Conservation (phyloP, 192 early-diverging fungal genomes). For the Backusella morwellensis region DNA sequence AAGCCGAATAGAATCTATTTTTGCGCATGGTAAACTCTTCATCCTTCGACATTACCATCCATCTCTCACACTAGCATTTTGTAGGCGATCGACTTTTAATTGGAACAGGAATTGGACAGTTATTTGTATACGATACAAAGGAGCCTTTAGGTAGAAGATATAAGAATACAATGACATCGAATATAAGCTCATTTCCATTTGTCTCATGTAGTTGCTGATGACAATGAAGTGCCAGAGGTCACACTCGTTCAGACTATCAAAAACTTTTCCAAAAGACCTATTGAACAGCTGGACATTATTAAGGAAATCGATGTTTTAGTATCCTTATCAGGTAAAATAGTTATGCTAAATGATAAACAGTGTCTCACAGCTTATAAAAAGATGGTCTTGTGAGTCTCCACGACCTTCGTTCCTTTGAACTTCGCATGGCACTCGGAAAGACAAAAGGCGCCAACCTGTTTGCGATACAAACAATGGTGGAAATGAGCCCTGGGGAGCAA, state of each 20-base stretch:
- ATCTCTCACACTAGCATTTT: not conserved
- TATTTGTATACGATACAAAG: conserved; percentile 67
- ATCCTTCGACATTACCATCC: not conserved
- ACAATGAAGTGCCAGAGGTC: conserved; percentile 51
- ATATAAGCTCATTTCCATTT: not conserved
- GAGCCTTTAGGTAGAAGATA: conserved; percentile 48
- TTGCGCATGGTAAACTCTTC: conserved; percentile 50
- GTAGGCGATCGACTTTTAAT: conserved; percentile 70
- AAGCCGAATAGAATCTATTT: conserved; percentile 70
- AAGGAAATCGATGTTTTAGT: conserved; percentile 73
- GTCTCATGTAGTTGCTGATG: conserved; percentile 33
- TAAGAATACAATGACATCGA: not conserved
- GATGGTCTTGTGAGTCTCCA: conserved; percentile 73
- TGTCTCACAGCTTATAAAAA: conserved; percentile 19
- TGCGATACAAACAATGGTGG: conserved; percentile 69
- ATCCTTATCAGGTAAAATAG: conserved; percentile 53
- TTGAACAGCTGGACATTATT: conserved; percentile 75
- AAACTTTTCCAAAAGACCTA: conserved; percentile 64
- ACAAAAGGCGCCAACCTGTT: conserved; percentile 77
- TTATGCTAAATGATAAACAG: not conserved
- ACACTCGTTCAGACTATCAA: conserved; percentile 65
- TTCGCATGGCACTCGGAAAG: conserved; percentile 62
- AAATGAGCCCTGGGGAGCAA: conserved; percentile 53
- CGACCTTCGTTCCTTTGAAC: conserved; percentile 70
- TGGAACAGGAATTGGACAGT: conserved; percentile 64